phyloP scores from a whole-genome alignment of 768 basidiomycete species.

The Serendipita sp. region DNA sequence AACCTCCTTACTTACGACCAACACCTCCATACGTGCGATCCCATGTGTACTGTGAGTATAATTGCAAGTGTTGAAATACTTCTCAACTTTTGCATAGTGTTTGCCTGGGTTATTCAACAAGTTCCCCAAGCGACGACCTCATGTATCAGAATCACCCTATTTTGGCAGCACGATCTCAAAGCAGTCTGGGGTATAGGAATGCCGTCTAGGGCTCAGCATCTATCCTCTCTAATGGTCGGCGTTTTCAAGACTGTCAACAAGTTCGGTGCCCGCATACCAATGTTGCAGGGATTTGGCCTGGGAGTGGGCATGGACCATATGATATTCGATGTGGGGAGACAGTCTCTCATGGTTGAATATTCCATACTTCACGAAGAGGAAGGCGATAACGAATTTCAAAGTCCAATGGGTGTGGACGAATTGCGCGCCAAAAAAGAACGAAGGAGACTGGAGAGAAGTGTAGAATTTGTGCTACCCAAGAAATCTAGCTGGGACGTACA shows the following conservation, averaged over 20 bases:
- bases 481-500: slow-evolving; percentile 78
- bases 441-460: slow-evolving; percentile 49
- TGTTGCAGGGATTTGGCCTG: slow-evolving; percentile 59
- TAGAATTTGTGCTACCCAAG: slow-evolving; percentile 67
- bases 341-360: slow-evolving; percentile 71
- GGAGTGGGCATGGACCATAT: slow-evolving; percentile 67
- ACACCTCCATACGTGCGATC: slow-evolving; percentile 88
- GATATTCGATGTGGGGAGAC: slow-evolving; percentile 65
- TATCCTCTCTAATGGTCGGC: slow-evolving; percentile 71
- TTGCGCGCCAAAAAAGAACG: slow-evolving; percentile 48
- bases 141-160: slow-evolving; percentile 64
- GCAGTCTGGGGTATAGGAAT: slow-evolving; percentile 69
- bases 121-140: slow-evolving; percentile 16
- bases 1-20: slow-evolving; percentile 79
- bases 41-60: slow-evolving; percentile 53
- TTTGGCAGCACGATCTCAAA: slow-evolving; percentile 90
- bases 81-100: slow-evolving; percentile 29
- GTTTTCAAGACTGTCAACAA: slow-evolving; percentile 66
- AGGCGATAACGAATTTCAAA: slow-evolving; percentile 27
- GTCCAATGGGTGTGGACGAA: slow-evolving; percentile 39
- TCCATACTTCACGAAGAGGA: slow-evolving; percentile 57
- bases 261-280: slow-evolving; percentile 58
- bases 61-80: background rate
- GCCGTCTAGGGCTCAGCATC: slow-evolving; percentile 50
- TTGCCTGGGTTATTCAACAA: slow-evolving; percentile 85